Conservation (phyloP, 2,329 filamentous ascomycete species). For the Paraconiothyrium sp. region DNA sequence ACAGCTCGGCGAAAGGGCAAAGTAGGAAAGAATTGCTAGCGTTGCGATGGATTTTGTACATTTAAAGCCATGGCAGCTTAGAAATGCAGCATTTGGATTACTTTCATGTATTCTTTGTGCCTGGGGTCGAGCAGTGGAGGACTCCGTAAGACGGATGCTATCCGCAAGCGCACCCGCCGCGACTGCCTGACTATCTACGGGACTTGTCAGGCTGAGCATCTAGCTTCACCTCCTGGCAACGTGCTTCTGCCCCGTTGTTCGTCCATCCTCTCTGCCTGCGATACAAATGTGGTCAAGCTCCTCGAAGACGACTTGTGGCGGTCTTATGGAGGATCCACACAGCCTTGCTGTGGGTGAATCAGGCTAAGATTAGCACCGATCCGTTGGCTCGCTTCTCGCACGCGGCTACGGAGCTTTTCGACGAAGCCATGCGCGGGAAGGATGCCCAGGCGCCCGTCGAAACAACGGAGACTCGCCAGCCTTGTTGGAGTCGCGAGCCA, state of each 20-base stretch:
- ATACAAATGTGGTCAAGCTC: too few relatives aligned
- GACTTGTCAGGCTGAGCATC: background rate
- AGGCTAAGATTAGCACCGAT: constrained; percentile 6
- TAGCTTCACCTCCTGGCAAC: background rate
- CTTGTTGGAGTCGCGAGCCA: background rate
- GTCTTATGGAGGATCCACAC: background rate
- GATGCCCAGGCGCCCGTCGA: constrained; percentile 1
- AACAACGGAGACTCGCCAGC: background rate
- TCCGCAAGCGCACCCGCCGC: background rate
- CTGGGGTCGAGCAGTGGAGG: background rate
- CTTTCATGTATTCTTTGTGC: background rate
- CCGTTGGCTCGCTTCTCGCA: constrained; percentile 1
- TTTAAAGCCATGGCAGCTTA: background rate
- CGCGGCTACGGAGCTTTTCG: constrained; percentile 5
- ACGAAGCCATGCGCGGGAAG: background rate
- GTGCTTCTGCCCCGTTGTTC: background rate
- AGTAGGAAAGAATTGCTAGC: constrained; percentile 1
- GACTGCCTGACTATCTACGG: too few relatives aligned
- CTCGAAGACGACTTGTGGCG: too few relatives aligned
- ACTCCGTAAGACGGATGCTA: background rate
- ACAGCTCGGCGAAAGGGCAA: background rate
- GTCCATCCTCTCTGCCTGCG: too few relatives aligned
- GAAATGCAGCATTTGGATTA: constrained; percentile 8
- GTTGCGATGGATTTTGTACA: background rate
- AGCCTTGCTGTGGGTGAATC: constrained; percentile 6